Evolutionary conservation across 371 early-diverging fungal genomes (phyloP), one percentile per base, ranked within the genome.

Genomic region (Fennellomyces sp.): DNA sequence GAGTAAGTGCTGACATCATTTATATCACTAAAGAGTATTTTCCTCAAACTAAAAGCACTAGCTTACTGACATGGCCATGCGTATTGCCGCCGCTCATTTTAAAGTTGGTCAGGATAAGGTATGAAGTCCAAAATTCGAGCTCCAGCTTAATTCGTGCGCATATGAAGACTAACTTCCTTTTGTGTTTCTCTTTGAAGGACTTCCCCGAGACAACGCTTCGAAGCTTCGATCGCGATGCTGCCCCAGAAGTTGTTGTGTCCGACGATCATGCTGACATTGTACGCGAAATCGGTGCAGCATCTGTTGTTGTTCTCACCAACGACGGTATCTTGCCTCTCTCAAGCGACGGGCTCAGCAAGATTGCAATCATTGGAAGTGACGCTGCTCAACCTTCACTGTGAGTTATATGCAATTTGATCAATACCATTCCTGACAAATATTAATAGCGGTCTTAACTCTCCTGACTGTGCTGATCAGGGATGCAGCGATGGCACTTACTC

Each of bases 301-400:
- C 80, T 11, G 58, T 66, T 10, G 72, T 85, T n/a, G 60, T 88
- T 27, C 58, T 87, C 25, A 68, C 76, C 28, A 85, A 86, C 52
- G 75, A 70, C 21, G 57, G 59, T 15, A 42, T 74, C 26, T 64
- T 83, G 47, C 85, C 83, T 7, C 26, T 83, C 1, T 47, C 48
- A 13, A 11, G 23, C 7, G 25, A 61, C 1, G 61, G 56, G 6
- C 49, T 82, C 42, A 55, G 54, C 19, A 63, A 50, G 1, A 60
- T 78, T 19, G 82, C 82, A 31, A 52, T 87, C 30, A 63, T 88
- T 47, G 88, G 88, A 29, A 67, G 73, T 29, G 84, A 85, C 63
- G 82, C 80, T 28, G 66, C 61, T 21, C 52, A 55, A 10, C 30
- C 61, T 6, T 56, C 69, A 17, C 26, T 50, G 75, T 75, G 69